A percentile compares a stretch with the other conserved stretches of the same genome.
Conservation (phyloP, 2,329 filamentous ascomycete species). For the Ophiostoma quercus region DNA sequence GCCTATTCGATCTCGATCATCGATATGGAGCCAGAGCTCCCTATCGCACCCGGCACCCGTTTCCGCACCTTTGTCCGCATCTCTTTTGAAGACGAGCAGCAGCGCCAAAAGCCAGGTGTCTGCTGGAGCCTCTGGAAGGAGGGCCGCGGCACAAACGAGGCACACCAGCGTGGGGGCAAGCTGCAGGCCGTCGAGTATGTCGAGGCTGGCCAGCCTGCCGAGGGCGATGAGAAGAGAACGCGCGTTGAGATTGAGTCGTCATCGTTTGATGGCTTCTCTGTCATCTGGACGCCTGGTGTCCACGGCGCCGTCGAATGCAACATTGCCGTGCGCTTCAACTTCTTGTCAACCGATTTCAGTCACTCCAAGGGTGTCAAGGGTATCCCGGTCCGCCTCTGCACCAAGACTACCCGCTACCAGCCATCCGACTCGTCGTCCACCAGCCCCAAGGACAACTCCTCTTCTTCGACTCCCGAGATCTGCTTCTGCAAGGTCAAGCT, state of each 20-base stretch:
- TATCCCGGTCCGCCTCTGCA: constrained; percentile 86
- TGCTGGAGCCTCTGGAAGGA: constrained; percentile 91
- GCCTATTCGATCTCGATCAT: constrained; percentile 81
- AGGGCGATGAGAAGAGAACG: constrained; percentile 60
- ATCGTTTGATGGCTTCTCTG: constrained; percentile 90
- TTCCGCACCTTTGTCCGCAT: constrained; percentile 93
- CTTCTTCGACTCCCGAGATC: constrained; percentile 51
- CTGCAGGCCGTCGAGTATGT: constrained; percentile 94
- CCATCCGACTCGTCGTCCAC: constrained; percentile 36
- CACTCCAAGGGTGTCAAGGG: constrained; percentile 98
- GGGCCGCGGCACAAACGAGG: constrained; percentile 89
- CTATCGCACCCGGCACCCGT: constrained; percentile 55
- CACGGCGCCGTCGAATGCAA: constrained; percentile 70
- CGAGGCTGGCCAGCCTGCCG: constrained; percentile 55
- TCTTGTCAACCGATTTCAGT: constrained; percentile 96
- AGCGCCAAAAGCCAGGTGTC: constrained; percentile 64
- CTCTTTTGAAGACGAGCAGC: constrained; percentile 94
- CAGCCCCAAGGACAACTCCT: constrained; percentile 41
- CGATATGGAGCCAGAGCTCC: constrained; percentile 64
- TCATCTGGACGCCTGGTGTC: constrained; percentile 74
- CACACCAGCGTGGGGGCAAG: constrained; percentile 86
- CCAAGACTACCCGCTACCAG: constrained; percentile 60
- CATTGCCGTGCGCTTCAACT: constrained; percentile 93
- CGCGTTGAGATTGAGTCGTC: constrained; percentile 66
- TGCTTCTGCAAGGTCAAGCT: constrained; percentile 97